Evolutionary conservation across 2,329 filamentous ascomycete genomes (phyloP).

Genomic region (Elsinoe perseae): DNA sequence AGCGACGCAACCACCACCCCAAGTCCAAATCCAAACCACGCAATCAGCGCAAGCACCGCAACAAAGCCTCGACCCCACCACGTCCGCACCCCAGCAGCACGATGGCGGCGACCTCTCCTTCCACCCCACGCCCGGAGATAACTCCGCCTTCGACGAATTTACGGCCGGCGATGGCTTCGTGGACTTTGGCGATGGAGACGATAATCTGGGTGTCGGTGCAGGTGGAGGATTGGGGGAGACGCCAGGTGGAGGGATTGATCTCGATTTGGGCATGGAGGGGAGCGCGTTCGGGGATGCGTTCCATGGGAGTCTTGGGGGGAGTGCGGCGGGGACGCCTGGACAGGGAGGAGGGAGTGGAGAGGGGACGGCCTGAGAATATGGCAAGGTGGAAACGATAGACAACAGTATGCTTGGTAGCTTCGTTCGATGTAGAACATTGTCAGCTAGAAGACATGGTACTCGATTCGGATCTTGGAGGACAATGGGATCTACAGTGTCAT

Average conservation of each 20-base stretch:
- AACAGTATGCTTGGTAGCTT: too few relatives aligned
- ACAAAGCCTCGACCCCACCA: constrained; percentile 6
- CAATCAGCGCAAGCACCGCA: neutral
- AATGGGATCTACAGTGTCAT: too few relatives aligned
- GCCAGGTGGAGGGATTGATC: constrained; percentile 42
- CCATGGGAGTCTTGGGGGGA: constrained; percentile 41
- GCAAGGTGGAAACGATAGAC: neutral
- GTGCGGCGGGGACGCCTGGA: neutral
- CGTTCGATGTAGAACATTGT: too few relatives aligned
- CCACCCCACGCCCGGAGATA: constrained; percentile 8
- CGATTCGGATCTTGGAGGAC: too few relatives aligned
- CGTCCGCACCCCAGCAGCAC: neutral
- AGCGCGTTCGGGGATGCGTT: constrained; percentile 80
- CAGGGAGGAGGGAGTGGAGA: neutral
- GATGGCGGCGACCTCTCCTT: neutral
- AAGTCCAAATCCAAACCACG: neutral
- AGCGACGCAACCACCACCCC: neutral
- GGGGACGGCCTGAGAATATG: neutral
- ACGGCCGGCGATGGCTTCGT: constrained; percentile 43
- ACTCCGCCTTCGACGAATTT: constrained; percentile 42
- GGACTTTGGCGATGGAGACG: constrained; percentile 33
- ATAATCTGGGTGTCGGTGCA: constrained; percentile 28
- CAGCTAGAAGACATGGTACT: too few relatives aligned
- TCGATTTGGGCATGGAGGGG: constrained; percentile 64
- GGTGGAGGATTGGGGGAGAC: neutral